Conservation (phyloP, 176 grass and related monocot genomes). For the Poa pratensis region DNA sequence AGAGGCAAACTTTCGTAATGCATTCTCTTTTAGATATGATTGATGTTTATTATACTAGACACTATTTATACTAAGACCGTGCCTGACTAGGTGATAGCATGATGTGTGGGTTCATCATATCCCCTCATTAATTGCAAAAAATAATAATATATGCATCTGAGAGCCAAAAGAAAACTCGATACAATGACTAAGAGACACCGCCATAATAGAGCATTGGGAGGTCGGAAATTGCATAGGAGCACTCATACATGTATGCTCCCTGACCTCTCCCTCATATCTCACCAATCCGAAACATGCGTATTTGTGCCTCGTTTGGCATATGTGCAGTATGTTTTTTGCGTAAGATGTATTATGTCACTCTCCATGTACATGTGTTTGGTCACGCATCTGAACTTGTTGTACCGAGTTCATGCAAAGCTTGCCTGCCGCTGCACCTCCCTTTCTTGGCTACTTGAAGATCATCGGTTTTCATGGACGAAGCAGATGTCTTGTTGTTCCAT, state of each 20-base stretch:
- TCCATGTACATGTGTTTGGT: neutral
- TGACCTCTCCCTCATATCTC: too few species aligned
- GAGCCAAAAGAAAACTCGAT: neutral
- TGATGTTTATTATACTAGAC: too few species aligned
- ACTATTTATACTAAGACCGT: too few species aligned
- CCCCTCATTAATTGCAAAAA: neutral
- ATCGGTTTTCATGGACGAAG: slow-evolving; percentile 9
- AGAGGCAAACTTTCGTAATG: too few species aligned
- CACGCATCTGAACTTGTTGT: slow-evolving; percentile 1
- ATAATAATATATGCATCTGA: neutral
- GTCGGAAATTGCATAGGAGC: too few species aligned
- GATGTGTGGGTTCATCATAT: neutral
- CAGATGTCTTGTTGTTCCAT: slow-evolving; percentile 11
- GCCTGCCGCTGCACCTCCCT: slow-evolving; percentile 20
- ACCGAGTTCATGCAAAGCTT: slow-evolving; percentile 36
- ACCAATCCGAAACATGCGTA: too few species aligned
- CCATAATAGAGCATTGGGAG: too few species aligned
- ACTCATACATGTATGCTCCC: too few species aligned
- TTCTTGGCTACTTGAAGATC: slow-evolving; percentile 21
- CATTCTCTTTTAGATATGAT: too few species aligned
- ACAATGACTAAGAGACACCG: neutral
- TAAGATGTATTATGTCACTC: neutral
- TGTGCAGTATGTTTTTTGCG: neutral
- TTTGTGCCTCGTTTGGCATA: too few species aligned
- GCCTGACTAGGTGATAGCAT: too few species aligned